phyloP scores from a whole-genome alignment of 768 basidiomycete species.

The Lepiota venenata region DNA sequence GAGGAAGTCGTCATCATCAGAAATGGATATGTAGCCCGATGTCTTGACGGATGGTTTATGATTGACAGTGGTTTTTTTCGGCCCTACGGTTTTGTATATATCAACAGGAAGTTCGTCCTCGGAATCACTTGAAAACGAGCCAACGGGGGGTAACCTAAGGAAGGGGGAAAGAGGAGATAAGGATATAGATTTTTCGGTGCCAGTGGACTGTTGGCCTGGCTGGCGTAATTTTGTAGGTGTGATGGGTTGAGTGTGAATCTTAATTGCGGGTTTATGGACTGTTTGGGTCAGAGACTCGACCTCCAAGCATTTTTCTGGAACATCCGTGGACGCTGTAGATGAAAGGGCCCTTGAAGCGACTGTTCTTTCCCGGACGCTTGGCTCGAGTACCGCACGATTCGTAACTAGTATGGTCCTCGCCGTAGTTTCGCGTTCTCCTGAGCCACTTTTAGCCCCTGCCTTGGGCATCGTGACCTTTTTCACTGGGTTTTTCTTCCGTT shows the following conservation, averaged over 20 bases:
- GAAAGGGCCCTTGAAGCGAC: too few species aligned
- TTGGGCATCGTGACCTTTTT: slow-evolving; percentile 9
- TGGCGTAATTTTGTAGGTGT: background rate
- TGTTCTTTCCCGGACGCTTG: background rate
- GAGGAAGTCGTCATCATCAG: background rate
- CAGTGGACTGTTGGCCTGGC: background rate
- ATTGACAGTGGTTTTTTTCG: background rate
- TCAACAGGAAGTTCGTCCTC: slow-evolving; percentile 5
- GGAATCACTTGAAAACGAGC: background rate
- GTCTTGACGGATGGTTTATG: background rate
- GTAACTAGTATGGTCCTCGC: too few species aligned
- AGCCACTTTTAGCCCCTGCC: background rate
- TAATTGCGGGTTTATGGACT: background rate
- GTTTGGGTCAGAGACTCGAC: background rate
- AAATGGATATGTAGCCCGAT: slow-evolving; percentile 5
- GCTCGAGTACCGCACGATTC: too few species aligned
- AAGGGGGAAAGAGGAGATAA: background rate
- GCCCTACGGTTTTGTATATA: background rate
- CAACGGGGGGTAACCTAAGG: background rate
- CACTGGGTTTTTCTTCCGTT: slow-evolving; percentile 44
- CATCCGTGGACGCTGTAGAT: too few species aligned
- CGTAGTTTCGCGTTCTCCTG: background rate
- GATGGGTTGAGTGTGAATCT: background rate
- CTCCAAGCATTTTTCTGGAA: background rate
- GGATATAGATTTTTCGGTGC: background rate